phyloP scores from a whole-genome alignment of 1,284 basidiomycete genomes.

The Termitomyces sp. region DNA sequence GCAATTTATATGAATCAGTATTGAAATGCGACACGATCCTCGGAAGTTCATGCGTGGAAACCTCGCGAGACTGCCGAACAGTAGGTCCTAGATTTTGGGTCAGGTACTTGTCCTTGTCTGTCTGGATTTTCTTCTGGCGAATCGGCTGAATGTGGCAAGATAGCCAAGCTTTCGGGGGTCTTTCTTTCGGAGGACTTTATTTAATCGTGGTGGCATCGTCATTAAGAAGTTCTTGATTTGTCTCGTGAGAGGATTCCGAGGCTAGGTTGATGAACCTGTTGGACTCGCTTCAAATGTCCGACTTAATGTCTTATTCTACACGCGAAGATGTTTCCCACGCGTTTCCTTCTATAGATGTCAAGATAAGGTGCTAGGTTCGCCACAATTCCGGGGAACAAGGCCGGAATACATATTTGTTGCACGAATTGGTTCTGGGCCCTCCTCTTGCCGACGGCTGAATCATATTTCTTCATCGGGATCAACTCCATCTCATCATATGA shows the following conservation, averaged over 20 bases:
- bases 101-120: conserved; percentile 16
- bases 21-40: conserved; percentile 14
- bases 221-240: conserved; percentile 15
- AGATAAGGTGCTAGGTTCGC: neutral
- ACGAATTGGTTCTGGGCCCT: neutral
- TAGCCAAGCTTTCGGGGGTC: conserved; percentile 17
- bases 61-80: conserved; percentile 13
- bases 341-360: neutral
- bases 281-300: conserved; percentile 8
- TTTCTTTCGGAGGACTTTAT: conserved; percentile 12
- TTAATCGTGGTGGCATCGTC: conserved; percentile 7
- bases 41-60: conserved; percentile 13
- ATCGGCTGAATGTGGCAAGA: conserved; percentile 17
- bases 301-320: neutral
- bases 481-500: conserved; percentile 17
- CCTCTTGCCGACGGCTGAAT: conserved; percentile 11
- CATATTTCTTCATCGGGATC: conserved; percentile 1
- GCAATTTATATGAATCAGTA: conserved; percentile 15
- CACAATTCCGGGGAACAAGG: conserved; percentile 8
- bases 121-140: conserved; percentile 14
- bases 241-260: conserved; percentile 16
- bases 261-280: conserved; percentile 7
- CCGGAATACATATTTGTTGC: neutral
- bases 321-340: neutral
- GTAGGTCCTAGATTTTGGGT: conserved; percentile 10